phyloP scores from a whole-genome alignment of 2,329 filamentous ascomycete species.

The Trichothecium roseum region DNA sequence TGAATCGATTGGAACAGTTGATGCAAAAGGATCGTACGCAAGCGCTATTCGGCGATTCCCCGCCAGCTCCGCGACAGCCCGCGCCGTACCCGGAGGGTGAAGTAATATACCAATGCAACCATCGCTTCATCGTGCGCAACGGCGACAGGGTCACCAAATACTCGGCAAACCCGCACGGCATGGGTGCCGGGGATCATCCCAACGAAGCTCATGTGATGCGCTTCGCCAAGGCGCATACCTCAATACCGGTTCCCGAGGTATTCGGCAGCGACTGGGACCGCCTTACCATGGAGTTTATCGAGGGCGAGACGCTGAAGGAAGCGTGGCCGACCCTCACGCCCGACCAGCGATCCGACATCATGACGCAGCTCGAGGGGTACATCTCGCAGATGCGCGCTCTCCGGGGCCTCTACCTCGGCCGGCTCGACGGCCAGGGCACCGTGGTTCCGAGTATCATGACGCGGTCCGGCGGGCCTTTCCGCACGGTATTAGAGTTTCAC shows the following conservation, averaged over 20 bases:
- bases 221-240: no score
- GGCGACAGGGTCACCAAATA: no score
- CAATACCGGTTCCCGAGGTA: slow-evolving; percentile 15
- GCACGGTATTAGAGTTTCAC: slow-evolving; percentile 9
- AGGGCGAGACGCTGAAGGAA: slow-evolving; percentile 14
- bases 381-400: slow-evolving; percentile 11
- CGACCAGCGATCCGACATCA: slow-evolving; percentile 8
- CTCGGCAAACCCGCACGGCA: no score
- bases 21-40: no score
- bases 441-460: slow-evolving; percentile 12
- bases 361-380: slow-evolving; percentile 12
- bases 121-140: no score
- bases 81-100: no score
- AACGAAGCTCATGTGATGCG: no score
- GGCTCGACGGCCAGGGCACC: slow-evolving; percentile 12
- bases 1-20: no score
- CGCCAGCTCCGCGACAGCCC: no score
- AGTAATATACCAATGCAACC: no score
- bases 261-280: slow-evolving; percentile 15
- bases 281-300: slow-evolving; percentile 14
- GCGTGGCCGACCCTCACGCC: slow-evolving; percentile 10
- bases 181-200: no score
- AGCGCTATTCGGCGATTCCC: no score
- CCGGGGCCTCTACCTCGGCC: slow-evolving; percentile 9
- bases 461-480: slow-evolving; percentile 12